These are phyloP conservation scores for Claviceps fusiformis DNA, from an alignment of 2,329 filamentous ascomycete genomes.

Conservation along the genomic window DNA sequence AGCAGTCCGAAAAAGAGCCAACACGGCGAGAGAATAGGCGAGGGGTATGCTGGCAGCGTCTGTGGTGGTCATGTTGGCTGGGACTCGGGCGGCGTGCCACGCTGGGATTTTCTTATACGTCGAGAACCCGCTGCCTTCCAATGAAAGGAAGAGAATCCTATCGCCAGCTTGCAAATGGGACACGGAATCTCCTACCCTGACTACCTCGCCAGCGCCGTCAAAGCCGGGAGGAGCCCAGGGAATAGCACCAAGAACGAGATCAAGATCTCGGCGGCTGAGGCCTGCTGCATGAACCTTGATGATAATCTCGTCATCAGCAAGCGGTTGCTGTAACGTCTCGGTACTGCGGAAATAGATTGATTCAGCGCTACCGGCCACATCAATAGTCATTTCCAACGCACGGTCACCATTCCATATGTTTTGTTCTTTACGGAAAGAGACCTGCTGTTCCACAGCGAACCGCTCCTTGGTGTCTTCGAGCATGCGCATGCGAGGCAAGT, in stretches of 20 bases:
- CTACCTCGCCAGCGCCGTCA: slow-evolving; percentile 14
- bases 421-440: slow-evolving; percentile 10
- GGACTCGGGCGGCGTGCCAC: slow-evolving; percentile 7
- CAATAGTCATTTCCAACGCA: slow-evolving; percentile 14
- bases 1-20: slow-evolving; percentile 5
- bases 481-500: slow-evolving; percentile 6
- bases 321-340: slow-evolving; percentile 1
- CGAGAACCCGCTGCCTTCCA: slow-evolving; percentile 8
- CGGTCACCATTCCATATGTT: slow-evolving; percentile 10
- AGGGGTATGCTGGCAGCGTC: slow-evolving; percentile 17
- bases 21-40: slow-evolving; percentile 6
- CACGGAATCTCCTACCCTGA: slow-evolving; percentile 8
- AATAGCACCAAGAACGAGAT: slow-evolving; percentile 11
- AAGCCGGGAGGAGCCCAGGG: slow-evolving; percentile 12
- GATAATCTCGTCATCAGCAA: slow-evolving; percentile 10
- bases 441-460: slow-evolving; percentile 5
- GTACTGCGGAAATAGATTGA: slow-evolving; percentile 12
- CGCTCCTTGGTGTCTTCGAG: slow-evolving; percentile 3
- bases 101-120: slow-evolving; percentile 8
- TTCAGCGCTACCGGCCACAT: slow-evolving; percentile 12
- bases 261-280: slow-evolving; percentile 11
- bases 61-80: slow-evolving; percentile 3
- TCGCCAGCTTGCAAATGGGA: slow-evolving; percentile 9
- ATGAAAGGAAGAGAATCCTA: slow-evolving; percentile 7
- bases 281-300: slow-evolving; percentile 10